A percentile compares a stretch with the other conserved stretches of the same genome.
Conservation (phyloP, 768 basidiomycete genomes). For the Boletus vinaceobasis region DNA sequence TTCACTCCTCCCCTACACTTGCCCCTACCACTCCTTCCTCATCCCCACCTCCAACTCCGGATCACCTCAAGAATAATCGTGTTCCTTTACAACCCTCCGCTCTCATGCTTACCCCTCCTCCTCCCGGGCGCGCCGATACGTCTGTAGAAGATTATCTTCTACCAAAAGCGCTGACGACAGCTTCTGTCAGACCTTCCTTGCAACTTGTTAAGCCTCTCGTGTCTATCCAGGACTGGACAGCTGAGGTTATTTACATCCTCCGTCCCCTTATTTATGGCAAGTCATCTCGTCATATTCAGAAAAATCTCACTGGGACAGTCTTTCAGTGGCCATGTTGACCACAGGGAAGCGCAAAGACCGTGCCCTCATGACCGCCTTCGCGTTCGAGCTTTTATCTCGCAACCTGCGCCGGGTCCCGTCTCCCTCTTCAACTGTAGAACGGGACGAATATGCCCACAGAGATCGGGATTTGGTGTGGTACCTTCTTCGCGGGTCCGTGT, state of each 20-base stretch:
- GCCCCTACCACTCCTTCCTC: constrained; percentile 54
- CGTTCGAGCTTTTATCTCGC: constrained; percentile 71
- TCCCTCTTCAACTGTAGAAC: constrained; percentile 60
- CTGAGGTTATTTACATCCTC: constrained; percentile 67
- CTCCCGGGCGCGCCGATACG: constrained; percentile 48
- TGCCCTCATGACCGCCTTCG: constrained; percentile 61
- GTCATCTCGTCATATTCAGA: constrained; percentile 20
- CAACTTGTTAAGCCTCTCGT: constrained; percentile 61
- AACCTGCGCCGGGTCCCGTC: constrained; percentile 67
- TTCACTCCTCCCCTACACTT: constrained; percentile 56
- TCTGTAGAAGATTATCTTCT: constrained; percentile 78
- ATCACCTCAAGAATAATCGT: constrained; percentile 80
- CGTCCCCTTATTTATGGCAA: constrained; percentile 77
- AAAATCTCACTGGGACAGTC: not conserved
- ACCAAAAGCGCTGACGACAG: constrained; percentile 73
- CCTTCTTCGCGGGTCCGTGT: constrained; percentile 80
- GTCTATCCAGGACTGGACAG: constrained; percentile 68
- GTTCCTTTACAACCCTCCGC: constrained; percentile 62
- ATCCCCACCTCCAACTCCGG: constrained; percentile 63
- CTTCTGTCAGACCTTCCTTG: constrained; percentile 68
- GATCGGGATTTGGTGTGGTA: constrained; percentile 85
- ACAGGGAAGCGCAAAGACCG: constrained; percentile 38
- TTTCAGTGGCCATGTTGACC: constrained; percentile 24
- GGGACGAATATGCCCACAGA: constrained; percentile 75
- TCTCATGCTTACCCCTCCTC: constrained; percentile 49